phyloP scores from a whole-genome alignment of 805 yeast species.

The Debaryomyces tyrocola region DNA sequence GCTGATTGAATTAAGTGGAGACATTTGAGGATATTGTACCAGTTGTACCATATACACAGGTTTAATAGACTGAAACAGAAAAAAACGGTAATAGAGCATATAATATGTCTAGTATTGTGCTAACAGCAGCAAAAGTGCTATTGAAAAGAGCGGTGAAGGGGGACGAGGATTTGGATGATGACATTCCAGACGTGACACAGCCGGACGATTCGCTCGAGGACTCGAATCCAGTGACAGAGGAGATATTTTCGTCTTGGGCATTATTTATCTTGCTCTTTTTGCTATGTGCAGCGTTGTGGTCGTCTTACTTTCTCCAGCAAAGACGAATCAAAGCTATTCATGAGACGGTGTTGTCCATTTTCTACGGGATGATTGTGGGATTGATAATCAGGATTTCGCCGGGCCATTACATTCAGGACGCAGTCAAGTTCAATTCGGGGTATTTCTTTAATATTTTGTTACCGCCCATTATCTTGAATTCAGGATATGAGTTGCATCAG shows the following conservation, averaged over 20 bases:
- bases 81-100: not conserved
- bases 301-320: conserved; percentile 89
- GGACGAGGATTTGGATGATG: conserved; percentile 35
- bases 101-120: conserved; percentile 25
- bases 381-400: conserved; percentile 86
- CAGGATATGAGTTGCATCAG: conserved; percentile 96
- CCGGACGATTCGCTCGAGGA: conserved; percentile 59
- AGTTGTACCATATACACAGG: not conserved
- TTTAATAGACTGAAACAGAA: not conserved
- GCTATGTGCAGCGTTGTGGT: conserved; percentile 89
- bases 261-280: conserved; percentile 79
- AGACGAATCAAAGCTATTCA: conserved; percentile 92
- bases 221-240: conserved; percentile 86
- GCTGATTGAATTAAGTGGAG: no score
- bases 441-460: conserved; percentile 90
- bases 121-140: conserved; percentile 25
- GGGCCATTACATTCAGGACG: conserved; percentile 95
- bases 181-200: conserved; percentile 37
- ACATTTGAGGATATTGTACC: not conserved
- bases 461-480: conserved; percentile 94
- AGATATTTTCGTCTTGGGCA: conserved; percentile 97
- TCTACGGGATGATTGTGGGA: conserved; percentile 96
- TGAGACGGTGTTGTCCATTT: conserved; percentile 93
- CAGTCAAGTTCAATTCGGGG: conserved; percentile 90
- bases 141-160: conserved; percentile 30